Percentiles rank a stretch among this genome's conserved stretches.
phyloP scores from a whole-genome alignment of 768 basidiomycete genomes.

The Kwoniella dejecticola region DNA sequence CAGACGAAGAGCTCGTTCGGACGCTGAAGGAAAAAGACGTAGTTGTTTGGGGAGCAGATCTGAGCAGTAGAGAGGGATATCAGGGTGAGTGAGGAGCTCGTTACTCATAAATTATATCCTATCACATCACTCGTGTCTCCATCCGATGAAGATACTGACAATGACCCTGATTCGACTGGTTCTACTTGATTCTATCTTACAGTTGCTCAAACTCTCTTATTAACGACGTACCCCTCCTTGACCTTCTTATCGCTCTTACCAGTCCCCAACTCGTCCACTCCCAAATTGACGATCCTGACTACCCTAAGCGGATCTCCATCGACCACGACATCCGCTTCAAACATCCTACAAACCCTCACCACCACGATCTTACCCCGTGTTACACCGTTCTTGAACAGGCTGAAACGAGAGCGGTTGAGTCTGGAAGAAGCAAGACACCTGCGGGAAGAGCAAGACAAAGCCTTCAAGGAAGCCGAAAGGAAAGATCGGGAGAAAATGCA shows the following conservation, averaged over 20 bases:
- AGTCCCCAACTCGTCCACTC: constrained; percentile 51
- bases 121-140: too few relatives aligned
- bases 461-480: constrained; percentile 67
- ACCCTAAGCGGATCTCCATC: constrained; percentile 73
- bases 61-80: constrained; percentile 79
- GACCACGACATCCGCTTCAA: constrained; percentile 66
- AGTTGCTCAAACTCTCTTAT: constrained; percentile 63
- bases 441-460: constrained; percentile 72
- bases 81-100: constrained; percentile 61
- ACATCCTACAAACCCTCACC: constrained; percentile 69
- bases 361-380: constrained; percentile 79
- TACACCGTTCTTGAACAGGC: constrained; percentile 68
- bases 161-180: too few relatives aligned
- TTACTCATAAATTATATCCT: not conserved
- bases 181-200: too few relatives aligned
- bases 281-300: constrained; percentile 73
- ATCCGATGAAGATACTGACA: too few relatives aligned
- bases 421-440: constrained; percentile 63
- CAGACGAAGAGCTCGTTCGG: constrained; percentile 70
- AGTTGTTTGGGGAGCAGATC: constrained; percentile 89
- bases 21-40: constrained; percentile 72
- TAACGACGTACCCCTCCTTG: constrained; percentile 89
- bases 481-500: constrained; percentile 70
- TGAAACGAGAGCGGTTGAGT: constrained; percentile 58
- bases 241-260: constrained; percentile 83